Percentiles rank a stretch among this genome's conserved stretches.
phyloP scores from a whole-genome alignment of 768 basidiomycete species.

The Lepiota venenata region DNA sequence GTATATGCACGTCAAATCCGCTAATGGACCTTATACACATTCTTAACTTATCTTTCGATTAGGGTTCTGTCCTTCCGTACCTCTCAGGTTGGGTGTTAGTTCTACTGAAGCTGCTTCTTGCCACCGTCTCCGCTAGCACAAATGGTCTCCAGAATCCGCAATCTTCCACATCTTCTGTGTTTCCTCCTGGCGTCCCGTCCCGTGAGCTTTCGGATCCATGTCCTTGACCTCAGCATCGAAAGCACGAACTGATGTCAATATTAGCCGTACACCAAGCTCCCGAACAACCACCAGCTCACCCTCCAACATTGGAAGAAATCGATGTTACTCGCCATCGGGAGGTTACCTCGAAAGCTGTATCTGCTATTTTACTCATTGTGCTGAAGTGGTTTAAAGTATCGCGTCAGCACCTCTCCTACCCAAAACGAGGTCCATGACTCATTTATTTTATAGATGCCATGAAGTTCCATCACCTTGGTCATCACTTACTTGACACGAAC shows the following conservation, averaged over 20 bases:
- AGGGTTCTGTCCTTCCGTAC: slow-evolving; percentile 83
- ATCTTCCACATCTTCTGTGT: slow-evolving; percentile 64
- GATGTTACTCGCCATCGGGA: slow-evolving; percentile 95
- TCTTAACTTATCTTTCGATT: not conserved
- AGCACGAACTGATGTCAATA: not conserved
- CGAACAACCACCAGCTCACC: slow-evolving; percentile 59
- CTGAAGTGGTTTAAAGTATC: slow-evolving; percentile 99
- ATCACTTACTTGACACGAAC: slow-evolving; percentile 92
- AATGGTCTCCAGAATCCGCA: slow-evolving; percentile 55
- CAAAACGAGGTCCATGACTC: not conserved
- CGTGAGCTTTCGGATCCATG: slow-evolving; percentile 36
- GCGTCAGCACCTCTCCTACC: slow-evolving; percentile 53
- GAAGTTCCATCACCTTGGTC: slow-evolving; percentile 99
- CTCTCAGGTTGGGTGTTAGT: slow-evolving; percentile 92
- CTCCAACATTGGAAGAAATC: slow-evolving; percentile 84
- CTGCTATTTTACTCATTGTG: slow-evolving; percentile 85
- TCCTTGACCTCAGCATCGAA: not conserved
- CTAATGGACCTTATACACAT: not conserved
- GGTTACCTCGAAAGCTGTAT: slow-evolving; percentile 96
- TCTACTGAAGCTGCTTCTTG: slow-evolving; percentile 85
- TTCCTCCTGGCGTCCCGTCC: slow-evolving; percentile 67
- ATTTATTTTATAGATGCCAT: slow-evolving; percentile 67
- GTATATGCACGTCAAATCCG: slow-evolving; percentile 72
- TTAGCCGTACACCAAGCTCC: slow-evolving; percentile 36
- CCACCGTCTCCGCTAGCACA: slow-evolving; percentile 84